Conservation (phyloP, 108 stramenopile species). For the Pseudonitzschia delicatissima region DNA sequence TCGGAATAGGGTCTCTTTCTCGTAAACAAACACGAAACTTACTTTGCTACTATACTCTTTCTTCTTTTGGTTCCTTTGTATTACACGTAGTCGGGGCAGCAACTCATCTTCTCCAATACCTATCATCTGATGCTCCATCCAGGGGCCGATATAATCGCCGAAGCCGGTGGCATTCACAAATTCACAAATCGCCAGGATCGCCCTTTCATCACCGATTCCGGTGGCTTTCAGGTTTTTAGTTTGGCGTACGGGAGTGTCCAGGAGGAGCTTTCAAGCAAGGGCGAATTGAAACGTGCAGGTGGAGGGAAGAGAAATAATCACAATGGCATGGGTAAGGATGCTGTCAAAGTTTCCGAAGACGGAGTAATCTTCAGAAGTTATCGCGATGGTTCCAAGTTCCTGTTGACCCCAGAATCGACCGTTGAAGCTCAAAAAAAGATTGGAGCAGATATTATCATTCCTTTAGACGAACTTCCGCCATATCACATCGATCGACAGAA, state of each 20-base stretch:
- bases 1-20: neutral
- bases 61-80: neutral
- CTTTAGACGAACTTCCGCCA: conserved; percentile 89
- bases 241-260: conserved; percentile 82
- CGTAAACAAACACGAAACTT: neutral
- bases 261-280: conserved; percentile 72
- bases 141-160: conserved; percentile 75
- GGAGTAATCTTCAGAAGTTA: conserved; percentile 87
- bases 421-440: conserved; percentile 88
- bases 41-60: neutral
- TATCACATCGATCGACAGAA: conserved; percentile 73
- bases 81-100: conserved; percentile 45
- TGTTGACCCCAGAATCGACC: conserved; percentile 87
- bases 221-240: conserved; percentile 93
- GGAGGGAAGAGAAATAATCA: conserved; percentile 9
- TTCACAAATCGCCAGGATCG: conserved; percentile 70
- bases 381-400: conserved; percentile 80
- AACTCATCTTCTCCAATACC: conserved; percentile 91
- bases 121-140: conserved; percentile 93
- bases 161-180: conserved; percentile 90
- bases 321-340: conserved; percentile 36
- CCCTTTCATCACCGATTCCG: conserved; percentile 90
- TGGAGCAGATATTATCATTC: conserved; percentile 95
- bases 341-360: conserved; percentile 87
- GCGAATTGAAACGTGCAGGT: conserved; percentile 75